A percentile compares a stretch with the other conserved stretches of the same genome.
Evolutionary conservation across 768 basidiomycete genomes (phyloP).

Genomic region (Podaxis sp.): DNA sequence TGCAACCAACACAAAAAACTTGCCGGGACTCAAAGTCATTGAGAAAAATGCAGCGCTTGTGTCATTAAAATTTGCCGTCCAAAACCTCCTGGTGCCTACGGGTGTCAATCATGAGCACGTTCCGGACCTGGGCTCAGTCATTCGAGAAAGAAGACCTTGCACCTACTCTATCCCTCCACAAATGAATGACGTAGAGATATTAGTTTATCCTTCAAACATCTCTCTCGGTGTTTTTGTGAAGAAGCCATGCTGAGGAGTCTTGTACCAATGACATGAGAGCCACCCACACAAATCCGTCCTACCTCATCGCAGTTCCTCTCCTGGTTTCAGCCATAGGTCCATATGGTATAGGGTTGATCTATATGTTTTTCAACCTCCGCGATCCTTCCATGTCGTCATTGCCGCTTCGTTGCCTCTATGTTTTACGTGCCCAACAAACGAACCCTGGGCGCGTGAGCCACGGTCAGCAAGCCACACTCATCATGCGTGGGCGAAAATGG

Average conservation of each 20-base stretch:
- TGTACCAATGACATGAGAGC: not conserved
- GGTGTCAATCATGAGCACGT: not conserved
- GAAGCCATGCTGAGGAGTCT: not conserved
- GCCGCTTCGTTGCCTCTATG: not conserved
- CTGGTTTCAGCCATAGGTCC: not conserved
- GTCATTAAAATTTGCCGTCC: not conserved
- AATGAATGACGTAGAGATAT: not conserved
- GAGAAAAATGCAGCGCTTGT: not conserved
- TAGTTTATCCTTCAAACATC: not conserved
- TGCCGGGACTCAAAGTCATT: not conserved
- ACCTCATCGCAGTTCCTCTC: not conserved
- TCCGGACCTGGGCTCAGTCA: not conserved
- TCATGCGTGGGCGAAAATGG: slow-evolving; percentile 7
- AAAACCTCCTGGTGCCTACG: not conserved
- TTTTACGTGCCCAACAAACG: not conserved
- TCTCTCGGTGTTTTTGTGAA: slow-evolving; percentile 3
- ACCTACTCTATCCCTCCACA: not conserved
- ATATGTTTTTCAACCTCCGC: not conserved
- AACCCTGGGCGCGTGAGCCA: not conserved
- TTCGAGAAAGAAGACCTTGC: not conserved
- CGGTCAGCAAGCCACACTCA: not conserved
- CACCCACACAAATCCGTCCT: not conserved
- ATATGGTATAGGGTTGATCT: slow-evolving; percentile 1
- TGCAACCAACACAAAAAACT: not conserved
- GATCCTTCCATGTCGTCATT: slow-evolving; percentile 3